Percentiles rank a stretch among this genome's conserved stretches.
Conservation (phyloP, 2,329 filamentous ascomycete species). For the Epichloe bromicola region DNA sequence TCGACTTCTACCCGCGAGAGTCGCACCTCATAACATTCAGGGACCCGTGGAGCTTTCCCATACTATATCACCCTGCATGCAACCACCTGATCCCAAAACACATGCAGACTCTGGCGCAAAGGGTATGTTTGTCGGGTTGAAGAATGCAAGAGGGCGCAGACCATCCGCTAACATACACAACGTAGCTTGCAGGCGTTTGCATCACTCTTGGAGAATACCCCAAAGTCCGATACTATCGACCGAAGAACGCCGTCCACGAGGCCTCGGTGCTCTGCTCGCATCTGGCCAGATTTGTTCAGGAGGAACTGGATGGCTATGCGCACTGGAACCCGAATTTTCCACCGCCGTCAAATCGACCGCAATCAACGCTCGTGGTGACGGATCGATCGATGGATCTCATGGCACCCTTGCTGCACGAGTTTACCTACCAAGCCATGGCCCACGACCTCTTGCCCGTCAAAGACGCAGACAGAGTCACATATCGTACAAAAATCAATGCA, state of each 20-base stretch:
- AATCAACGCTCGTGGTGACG: constrained; percentile 72
- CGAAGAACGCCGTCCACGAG: constrained; percentile 63
- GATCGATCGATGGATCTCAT: constrained; percentile 88
- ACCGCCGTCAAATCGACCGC: constrained; percentile 62
- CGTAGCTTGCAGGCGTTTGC: constrained; percentile 49
- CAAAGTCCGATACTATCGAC: constrained; percentile 80
- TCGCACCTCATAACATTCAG: constrained; percentile 83
- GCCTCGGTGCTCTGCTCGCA: constrained; percentile 78
- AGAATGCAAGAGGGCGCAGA: neutral
- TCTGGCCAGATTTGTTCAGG: constrained; percentile 80
- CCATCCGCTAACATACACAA: neutral
- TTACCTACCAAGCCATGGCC: constrained; percentile 97
- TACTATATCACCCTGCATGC: constrained; percentile 82
- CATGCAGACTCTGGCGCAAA: constrained; percentile 75
- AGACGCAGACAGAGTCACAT: constrained; percentile 80
- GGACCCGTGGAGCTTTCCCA: constrained; percentile 91
- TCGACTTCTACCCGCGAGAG: constrained; percentile 85
- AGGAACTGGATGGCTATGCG: constrained; percentile 80
- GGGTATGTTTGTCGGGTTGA: constrained; percentile 38
- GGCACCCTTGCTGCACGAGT: constrained; percentile 83
- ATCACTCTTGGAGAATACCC: constrained; percentile 90
- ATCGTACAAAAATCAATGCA: constrained; percentile 67
- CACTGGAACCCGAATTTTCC: constrained; percentile 70
- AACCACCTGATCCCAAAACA: constrained; percentile 73
- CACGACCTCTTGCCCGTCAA: constrained; percentile 83